Evolutionary conservation across 2,329 filamentous ascomycete genomes (phyloP), one percentile per base, ranked within the genome.

Genomic region (Fusarium ambrosium): DNA sequence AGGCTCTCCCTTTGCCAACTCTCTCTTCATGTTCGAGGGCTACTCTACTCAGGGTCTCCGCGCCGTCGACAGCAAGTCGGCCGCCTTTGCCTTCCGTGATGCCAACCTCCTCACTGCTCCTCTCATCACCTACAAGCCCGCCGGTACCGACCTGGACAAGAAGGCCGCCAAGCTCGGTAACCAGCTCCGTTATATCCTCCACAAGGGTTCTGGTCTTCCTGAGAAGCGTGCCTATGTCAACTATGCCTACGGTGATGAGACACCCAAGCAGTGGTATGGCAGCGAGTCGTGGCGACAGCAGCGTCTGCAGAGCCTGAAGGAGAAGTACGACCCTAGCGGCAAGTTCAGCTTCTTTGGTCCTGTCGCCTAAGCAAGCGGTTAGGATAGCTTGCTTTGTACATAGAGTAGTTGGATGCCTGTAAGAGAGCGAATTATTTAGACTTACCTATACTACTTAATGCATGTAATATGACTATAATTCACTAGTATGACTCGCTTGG

Each of bases 11-110:
- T 77, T 78, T 37, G 72, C 55, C 56, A 67, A 62, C 22, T 78
- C 77, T 3, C 81, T 90, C 53, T 87, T 90, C 80, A 86, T 90
- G 84, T 87, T 90, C 64, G 89, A 91, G 75, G 86, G 86, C 4
- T 91, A 90, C 79, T 84, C 87, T 1, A 80, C 78, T 9, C 78
- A 85, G 24, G 88, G 85, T 2, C 84, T 79, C 1, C 70, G 74
- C 4, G 45, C 59, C 0, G 43, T 60, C 0, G 18, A 64, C 34
- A 18, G 24, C 2, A 18, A 62, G 11, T 68, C 61, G 3, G 45
- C 64, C 24, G 76, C 77, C 9, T 79, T 78, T 27, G 77, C 76
- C 1, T 79, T 78, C 66, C 74, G 77, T 2, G 61, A 72, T 1
- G 63, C 78, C 24, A 75, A 78, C 34, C 69, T 79, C 8, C 76